Percentiles rank a stretch among this genome's conserved stretches.
phyloP scores from a whole-genome alignment of 2,329 filamentous ascomycete genomes.

The Hypoxylon sp. region DNA sequence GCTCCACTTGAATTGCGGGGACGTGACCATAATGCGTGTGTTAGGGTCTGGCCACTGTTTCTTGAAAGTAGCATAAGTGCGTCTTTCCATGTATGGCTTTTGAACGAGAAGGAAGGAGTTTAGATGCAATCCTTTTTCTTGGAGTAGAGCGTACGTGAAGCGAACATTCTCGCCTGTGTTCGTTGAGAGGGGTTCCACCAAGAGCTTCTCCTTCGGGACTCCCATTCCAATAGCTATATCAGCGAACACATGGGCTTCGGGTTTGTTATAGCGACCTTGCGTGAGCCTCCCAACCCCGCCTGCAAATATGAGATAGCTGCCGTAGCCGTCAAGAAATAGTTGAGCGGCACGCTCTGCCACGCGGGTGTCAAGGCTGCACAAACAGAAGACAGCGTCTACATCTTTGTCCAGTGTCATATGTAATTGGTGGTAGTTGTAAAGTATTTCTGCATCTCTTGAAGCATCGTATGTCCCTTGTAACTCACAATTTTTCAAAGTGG shows the following conservation, averaged over 20 bases:
- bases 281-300: conserved; percentile 61
- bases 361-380: conserved; percentile 64
- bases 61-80: conserved; percentile 63
- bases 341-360: conserved; percentile 61
- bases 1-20: conserved; percentile 57
- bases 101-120: conserved; percentile 61
- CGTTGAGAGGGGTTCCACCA: conserved; percentile 59
- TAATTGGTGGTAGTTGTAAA: conserved; percentile 64
- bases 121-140: conserved; percentile 47
- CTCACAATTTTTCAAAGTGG: not conserved
- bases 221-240: conserved; percentile 58
- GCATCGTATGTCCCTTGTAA: conserved; percentile 21
- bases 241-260: conserved; percentile 62
- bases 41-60: conserved; percentile 61
- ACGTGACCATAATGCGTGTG: conserved; percentile 59
- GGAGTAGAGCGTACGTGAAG: conserved; percentile 59
- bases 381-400: conserved; percentile 62
- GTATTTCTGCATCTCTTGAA: conserved; percentile 55
- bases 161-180: conserved; percentile 66
- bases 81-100: conserved; percentile 65
- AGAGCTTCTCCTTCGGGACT: conserved; percentile 57
- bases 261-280: conserved; percentile 55
- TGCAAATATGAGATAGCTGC: conserved; percentile 61
- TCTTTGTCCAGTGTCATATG: conserved; percentile 53
- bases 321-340: conserved; percentile 59